A percentile compares a stretch with the other conserved stretches of the same genome.
phyloP scores from a whole-genome alignment of 495 filamentous ascomycete genomes.

The Penicillium ochrochloron region DNA sequence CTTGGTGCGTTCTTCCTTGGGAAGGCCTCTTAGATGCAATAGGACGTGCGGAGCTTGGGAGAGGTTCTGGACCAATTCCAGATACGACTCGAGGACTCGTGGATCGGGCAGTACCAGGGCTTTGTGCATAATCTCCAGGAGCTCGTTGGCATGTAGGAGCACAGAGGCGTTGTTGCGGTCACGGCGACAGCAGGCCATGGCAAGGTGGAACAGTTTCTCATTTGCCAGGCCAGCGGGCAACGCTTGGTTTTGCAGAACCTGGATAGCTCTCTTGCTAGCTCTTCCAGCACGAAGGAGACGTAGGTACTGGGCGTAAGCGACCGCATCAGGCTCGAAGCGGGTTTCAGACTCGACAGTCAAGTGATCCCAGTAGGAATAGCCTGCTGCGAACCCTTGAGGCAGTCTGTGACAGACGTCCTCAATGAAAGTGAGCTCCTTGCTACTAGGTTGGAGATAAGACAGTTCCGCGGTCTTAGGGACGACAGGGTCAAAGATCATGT shows the following conservation, averaged over 20 bases:
- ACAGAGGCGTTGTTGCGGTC: conserved; percentile 72
- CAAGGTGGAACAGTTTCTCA: conserved; percentile 68
- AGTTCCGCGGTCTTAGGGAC: conserved; percentile 17
- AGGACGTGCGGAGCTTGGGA: conserved; percentile 39
- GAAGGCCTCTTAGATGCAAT: conserved; percentile 34
- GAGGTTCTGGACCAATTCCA: conserved; percentile 31
- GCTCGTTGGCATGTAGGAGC: conserved; percentile 57
- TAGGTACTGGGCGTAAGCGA: conserved; percentile 69
- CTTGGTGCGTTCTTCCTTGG: conserved; percentile 16
- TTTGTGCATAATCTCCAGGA: conserved; percentile 61
- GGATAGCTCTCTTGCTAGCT: conserved; percentile 57
- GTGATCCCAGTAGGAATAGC: conserved; percentile 72
- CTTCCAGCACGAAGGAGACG: conserved; percentile 67
- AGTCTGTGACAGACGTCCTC: conserved; percentile 59
- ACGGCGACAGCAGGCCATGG: conserved; percentile 67
- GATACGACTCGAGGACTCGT: conserved; percentile 38
- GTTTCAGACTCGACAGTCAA: conserved; percentile 55
- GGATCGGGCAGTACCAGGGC: conserved; percentile 40
- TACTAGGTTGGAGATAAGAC: conserved; percentile 54
- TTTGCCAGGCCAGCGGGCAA: conserved; percentile 40
- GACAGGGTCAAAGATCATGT: conserved; percentile 44
- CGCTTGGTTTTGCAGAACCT: conserved; percentile 56
- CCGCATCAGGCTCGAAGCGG: conserved; percentile 67
- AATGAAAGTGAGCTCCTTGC: conserved; percentile 71
- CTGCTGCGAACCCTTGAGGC: conserved; percentile 39